Evolutionary conservation across 768 basidiomycete species (phyloP), one percentile per base, ranked within the genome.

Genomic region (Rhodotorula diobovata): DNA sequence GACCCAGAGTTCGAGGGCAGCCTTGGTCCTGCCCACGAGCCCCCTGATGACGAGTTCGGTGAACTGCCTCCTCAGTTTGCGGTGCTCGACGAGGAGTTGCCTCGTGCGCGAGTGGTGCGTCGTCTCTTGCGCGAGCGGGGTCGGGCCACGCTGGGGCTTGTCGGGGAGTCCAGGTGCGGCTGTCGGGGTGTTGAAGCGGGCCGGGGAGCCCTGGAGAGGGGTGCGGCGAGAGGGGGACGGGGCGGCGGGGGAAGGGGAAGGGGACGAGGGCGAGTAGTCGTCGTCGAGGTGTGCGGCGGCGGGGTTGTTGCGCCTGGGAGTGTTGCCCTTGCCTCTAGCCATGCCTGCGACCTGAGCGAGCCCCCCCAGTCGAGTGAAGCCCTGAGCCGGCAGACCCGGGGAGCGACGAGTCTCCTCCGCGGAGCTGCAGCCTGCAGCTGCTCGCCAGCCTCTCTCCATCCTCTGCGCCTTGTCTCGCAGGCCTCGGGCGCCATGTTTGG

Each of bases 1-100:
- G 28, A 48, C 66, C 74, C 70, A 75, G 9, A 75, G 34, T 30
- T 75, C 74, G 32, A 72, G 58, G 10, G 63, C 67, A 7, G 70
- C 74, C 53, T 66, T 69, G 0, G 61, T 58, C 28, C 71, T 34
- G 11, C 60, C 67, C 1, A 75, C 63, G 43, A 66, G 62, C 9
- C 74, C 74, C 6, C 74, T 55, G 30, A 75, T 63, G 43, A 75
- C 70, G 25, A 75, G 64, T 54, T 75, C 67, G 41, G 51, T 72
- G 70, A 70, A 75, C 30, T 63, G 54, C 18, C 57, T 32, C 32
- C 71, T 35, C 28, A 48, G 59, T 30, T 67, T 68, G 55, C 67
- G 66, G 59, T 69, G 71, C 32, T 75, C 74, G 30, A 61, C 16
- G n/a, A 75, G 62, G 46, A 72, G 51, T 7, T 34, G 35, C 30